Evolutionary conservation across 2,329 filamentous ascomycete genomes (phyloP).

Genomic region (Ustulina deusta): DNA sequence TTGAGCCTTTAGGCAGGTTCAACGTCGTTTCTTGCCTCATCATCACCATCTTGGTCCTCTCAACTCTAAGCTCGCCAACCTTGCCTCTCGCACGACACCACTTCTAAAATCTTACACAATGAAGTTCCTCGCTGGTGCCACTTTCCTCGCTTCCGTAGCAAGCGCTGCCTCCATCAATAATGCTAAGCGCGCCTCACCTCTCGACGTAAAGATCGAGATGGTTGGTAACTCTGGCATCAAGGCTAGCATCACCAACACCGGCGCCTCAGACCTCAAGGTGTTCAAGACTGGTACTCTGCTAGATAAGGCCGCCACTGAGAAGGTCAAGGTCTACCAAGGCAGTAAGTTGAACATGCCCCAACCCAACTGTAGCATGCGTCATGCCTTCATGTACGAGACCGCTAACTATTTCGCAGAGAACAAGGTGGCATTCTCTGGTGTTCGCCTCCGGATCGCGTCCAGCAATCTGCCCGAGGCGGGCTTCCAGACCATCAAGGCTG

Average conservation of each 20-base stretch:
- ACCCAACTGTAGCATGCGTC: background rate
- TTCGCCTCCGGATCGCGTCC: slow-evolving; percentile 59
- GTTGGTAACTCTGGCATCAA: slow-evolving; percentile 65
- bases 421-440: slow-evolving; percentile 64
- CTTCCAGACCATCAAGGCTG: slow-evolving; percentile 62
- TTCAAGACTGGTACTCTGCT: slow-evolving; percentile 66
- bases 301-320: slow-evolving; percentile 64
- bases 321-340: slow-evolving; percentile 61
- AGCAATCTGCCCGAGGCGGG: slow-evolving; percentile 59
- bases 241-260: slow-evolving; percentile 65
- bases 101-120: slow-evolving; percentile 43
- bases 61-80: background rate
- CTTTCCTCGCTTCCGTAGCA: slow-evolving; percentile 52
- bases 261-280: slow-evolving; percentile 60
- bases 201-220: slow-evolving; percentile 60
- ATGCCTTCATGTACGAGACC: background rate
- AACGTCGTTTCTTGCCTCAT: background rate
- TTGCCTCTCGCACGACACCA: background rate
- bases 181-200: slow-evolving; percentile 55
- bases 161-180: slow-evolving; percentile 49
- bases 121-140: slow-evolving; percentile 54
- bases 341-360: slow-evolving; percentile 29
- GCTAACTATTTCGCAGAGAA: slow-evolving; percentile 47
- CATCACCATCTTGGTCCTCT: background rate
- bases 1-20: background rate